These are phyloP conservation scores for Coniochaeta sp. DNA, from an alignment of 2,329 filamentous ascomycete genomes.

Conservation along the genomic window DNA sequence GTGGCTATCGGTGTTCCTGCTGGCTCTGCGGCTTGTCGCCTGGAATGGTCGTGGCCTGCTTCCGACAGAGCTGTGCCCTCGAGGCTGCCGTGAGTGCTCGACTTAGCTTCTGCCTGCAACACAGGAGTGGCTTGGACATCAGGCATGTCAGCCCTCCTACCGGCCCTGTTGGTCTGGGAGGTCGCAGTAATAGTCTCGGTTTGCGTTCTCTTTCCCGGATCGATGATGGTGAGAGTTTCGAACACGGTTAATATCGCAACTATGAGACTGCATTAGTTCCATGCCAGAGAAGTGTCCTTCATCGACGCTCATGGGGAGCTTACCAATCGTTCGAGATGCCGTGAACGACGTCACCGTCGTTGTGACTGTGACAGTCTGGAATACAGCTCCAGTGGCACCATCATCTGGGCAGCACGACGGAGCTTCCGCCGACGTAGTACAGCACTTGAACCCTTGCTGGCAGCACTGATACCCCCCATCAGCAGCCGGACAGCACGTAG, in stretches of 20 bases:
- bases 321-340: not conserved
- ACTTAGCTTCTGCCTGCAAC: no score
- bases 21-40: not conserved
- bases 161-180: not conserved
- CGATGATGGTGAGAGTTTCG: conserved; percentile 3
- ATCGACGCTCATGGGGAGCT: no score
- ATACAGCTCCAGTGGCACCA: not conserved
- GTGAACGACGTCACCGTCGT: not conserved
- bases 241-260: not conserved
- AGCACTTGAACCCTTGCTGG: conserved; percentile 5
- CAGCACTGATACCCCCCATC: conserved; percentile 2
- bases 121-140: not conserved
- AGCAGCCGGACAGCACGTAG: not conserved
- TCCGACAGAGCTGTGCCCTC: not conserved
- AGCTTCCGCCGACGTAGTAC: conserved; percentile 6
- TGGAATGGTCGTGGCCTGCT: not conserved
- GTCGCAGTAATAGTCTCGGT: conserved; percentile 1
- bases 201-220: not conserved
- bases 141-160: not conserved
- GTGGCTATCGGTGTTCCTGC: not conserved
- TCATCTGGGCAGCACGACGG: conserved; percentile 6
- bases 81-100: not conserved
- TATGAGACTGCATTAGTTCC: not conserved
- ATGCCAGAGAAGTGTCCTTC: no score
- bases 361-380: not conserved